Evolutionary conservation across 129 eudicot species (phyloP), one percentile per base, ranked within the genome.

Genomic region (Flaveria robusta): DNA sequence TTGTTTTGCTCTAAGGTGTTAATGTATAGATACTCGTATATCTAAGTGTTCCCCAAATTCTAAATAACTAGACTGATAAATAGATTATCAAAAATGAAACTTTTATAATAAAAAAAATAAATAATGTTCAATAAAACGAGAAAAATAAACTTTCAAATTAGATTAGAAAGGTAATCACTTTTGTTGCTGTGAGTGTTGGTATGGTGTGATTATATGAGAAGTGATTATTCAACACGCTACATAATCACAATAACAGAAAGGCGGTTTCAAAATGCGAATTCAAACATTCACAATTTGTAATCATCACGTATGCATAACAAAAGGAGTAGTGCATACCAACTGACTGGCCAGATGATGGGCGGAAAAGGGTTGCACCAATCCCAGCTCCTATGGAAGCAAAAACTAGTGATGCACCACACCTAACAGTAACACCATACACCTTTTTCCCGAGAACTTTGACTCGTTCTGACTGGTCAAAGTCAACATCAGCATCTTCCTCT

Each of bases 331-430:
- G 42, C 83, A 74, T 91, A 93, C 98, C 97, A 41, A 91, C 56
- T 81, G 91, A 83, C 79, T 94, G 99, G 31, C 99, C 99, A 51
- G 80, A 45, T 19, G 90, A 77, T 56, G 99, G 97, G 70, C 90
- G 96, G 55, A 91, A 42, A 4, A 89, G 55, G 0, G 85, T 67
- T 31, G 97, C 93, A 23, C 99, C 97, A 2, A 94, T 52, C 20
- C 97, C 99, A 15, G 99, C 99, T 75, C 99, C 99, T 24, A 94
- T 79, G 63, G 99, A 89, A n/a, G 97, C 99, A 67, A 89, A 89
- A 68, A 87, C 65, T 13, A 91, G 84, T 9, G 97, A 86, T n/a
- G 93, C 79, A 60, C 86, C 82, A 78, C 97, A 87, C 70, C 86
- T 81, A 74, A 86, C 7, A 10, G 89, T 87, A 29, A 64, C 63